Evolutionary conservation across 2,329 filamentous ascomycete genomes (phyloP).

Genomic region (Penicillium fuscoglaucum): DNA sequence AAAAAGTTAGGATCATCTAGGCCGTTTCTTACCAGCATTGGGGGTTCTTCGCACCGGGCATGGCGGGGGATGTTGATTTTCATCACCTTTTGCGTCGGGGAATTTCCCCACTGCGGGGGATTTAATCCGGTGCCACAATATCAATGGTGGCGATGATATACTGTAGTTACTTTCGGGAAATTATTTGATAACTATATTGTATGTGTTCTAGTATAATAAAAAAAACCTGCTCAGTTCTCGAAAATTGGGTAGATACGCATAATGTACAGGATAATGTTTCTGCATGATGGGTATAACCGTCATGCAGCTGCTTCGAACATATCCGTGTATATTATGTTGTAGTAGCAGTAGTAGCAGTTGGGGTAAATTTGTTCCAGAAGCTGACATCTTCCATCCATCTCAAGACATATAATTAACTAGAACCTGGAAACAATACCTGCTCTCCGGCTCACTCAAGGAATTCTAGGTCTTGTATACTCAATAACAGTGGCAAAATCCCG

Average conservation of each 20-base stretch:
- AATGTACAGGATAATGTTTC: background rate
- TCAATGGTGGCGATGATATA: background rate
- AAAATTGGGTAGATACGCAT: background rate
- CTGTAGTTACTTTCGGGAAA: background rate
- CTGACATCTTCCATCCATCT: background rate
- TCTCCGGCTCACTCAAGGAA: background rate
- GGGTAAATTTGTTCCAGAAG: too few species aligned
- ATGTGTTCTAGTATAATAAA: background rate
- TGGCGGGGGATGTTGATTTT: constrained; percentile 5
- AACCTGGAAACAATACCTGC: background rate
- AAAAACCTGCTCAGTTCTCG: too few species aligned
- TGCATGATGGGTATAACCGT: too few species aligned
- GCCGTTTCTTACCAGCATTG: constrained; percentile 19
- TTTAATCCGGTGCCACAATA: constrained; percentile 1
- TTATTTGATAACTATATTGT: background rate
- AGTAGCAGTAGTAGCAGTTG: too few species aligned
- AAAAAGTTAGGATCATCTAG: background rate
- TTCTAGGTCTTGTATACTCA: background rate
- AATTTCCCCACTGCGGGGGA: constrained; percentile 8
- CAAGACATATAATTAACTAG: background rate
- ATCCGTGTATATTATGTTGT: too few species aligned
- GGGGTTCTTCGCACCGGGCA: constrained; percentile 13
- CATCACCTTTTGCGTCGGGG: constrained; percentile 1
- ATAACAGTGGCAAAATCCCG: background rate
- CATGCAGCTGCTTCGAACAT: background rate